Conservation (phyloP, 306 rosid genomes). For the Senna siamea region DNA sequence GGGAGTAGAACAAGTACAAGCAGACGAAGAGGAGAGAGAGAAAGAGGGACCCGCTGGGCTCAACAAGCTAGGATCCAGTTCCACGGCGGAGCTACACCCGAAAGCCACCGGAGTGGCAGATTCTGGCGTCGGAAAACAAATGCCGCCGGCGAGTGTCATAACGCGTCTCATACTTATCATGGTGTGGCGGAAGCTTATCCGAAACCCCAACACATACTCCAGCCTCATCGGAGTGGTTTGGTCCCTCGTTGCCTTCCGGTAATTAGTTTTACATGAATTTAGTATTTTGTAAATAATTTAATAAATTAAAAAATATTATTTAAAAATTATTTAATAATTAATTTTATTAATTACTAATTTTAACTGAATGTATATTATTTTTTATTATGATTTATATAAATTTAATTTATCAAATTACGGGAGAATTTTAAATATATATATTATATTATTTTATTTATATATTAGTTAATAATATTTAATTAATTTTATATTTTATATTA, state of each 20-base stretch:
- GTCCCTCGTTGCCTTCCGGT: constrained; percentile 90
- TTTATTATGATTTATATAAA: no score
- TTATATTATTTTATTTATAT: no score
- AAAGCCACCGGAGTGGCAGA: constrained; percentile 45
- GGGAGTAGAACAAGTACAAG: constrained; percentile 40
- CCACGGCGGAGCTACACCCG: constrained; percentile 77
- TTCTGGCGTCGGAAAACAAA: constrained; percentile 53
- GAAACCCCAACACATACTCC: constrained; percentile 96
- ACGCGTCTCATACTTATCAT: constrained; percentile 90
- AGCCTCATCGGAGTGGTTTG: constrained; percentile 90
- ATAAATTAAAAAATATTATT: no score
- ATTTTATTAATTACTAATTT: no score
- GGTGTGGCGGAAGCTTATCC: constrained; percentile 99
- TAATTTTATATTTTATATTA: no score
- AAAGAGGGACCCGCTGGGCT: constrained; percentile 62
- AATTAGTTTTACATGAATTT: no score
- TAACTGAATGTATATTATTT: no score
- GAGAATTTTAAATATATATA: no score
- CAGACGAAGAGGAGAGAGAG: constrained; percentile 44
- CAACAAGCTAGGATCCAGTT: constrained; percentile 70
- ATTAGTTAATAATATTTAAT: no score
- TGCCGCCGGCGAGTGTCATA: constrained; percentile 99
- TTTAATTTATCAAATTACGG: no score
- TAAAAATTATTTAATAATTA: no score
- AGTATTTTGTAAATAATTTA: no score